Conservation (phyloP, 768 basidiomycete genomes). For the Calocera cornea region DNA sequence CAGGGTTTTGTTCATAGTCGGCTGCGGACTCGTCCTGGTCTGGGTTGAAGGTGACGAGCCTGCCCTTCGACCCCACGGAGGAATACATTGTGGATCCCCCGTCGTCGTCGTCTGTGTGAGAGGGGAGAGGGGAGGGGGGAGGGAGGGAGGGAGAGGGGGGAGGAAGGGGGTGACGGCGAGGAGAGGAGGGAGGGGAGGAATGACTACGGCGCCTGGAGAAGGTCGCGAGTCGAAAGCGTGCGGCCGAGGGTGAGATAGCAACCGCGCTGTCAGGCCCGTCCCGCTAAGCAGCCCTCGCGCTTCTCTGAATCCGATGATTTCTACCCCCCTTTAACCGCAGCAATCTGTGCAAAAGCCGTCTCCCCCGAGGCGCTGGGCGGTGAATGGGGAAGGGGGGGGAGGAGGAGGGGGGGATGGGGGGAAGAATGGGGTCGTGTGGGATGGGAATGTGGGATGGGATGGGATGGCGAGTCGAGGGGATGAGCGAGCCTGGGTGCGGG, state of each 20-base stretch:
- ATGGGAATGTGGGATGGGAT: too few relatives aligned
- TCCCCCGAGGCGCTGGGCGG: too few relatives aligned
- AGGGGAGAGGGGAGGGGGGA: neutral
- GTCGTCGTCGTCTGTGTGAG: neutral
- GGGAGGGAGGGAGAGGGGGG: neutral
- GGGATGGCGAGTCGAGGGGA: too few relatives aligned
- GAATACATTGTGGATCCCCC: neutral
- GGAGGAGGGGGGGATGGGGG: too few relatives aligned
- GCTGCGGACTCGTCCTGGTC: neutral
- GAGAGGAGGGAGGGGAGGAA: neutral
- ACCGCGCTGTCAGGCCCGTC: neutral
- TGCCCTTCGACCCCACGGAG: neutral
- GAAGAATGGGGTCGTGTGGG: too few relatives aligned
- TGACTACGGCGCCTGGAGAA: neutral
- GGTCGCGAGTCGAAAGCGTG: neutral
- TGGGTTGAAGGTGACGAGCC: neutral
- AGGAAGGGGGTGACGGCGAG: neutral
- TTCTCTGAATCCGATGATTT: neutral
- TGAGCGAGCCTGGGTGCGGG: too few relatives aligned
- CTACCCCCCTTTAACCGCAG: neutral
- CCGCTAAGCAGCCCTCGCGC: neutral
- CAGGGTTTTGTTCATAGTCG: neutral
- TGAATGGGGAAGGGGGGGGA: too few relatives aligned
- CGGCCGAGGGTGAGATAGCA: neutral
- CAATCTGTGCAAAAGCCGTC: too few relatives aligned